Evolutionary conservation across 768 basidiomycete genomes (phyloP).

Genomic region (Lentinula edodes): DNA sequence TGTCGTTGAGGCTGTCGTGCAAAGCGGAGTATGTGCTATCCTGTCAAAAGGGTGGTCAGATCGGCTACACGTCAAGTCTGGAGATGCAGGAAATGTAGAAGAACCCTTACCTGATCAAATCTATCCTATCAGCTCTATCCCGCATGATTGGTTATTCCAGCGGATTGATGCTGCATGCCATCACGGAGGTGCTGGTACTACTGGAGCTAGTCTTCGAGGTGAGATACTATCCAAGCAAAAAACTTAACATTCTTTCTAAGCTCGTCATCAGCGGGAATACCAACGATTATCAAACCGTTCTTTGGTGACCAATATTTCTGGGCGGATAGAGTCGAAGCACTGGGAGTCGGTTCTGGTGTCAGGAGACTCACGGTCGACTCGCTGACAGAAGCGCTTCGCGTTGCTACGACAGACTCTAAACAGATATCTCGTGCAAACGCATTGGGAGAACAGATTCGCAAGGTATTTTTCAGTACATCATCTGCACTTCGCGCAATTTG

Average conservation of each 20-base stretch:
- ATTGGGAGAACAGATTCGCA: constrained; percentile 83
- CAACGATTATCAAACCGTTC: constrained; percentile 95
- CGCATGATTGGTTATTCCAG: constrained; percentile 95
- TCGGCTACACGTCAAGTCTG: constrained; percentile 63
- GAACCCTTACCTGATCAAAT: constrained; percentile 75
- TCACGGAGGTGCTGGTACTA: constrained; percentile 96
- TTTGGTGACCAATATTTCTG: constrained; percentile 98
- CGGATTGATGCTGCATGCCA: constrained; percentile 96
- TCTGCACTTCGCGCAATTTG: too few species aligned
- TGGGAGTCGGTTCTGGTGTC: constrained; percentile 86
- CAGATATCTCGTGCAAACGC: constrained; percentile 82
- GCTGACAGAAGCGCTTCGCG: constrained; percentile 70
- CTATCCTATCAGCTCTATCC: constrained; percentile 78
- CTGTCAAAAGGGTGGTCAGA: constrained; percentile 99
- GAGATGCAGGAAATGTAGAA: constrained; percentile 56
- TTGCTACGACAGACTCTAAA: constrained; percentile 83
- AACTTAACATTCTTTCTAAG: not conserved
- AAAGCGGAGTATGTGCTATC: constrained; percentile 87
- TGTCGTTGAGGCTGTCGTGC: constrained; percentile 82
- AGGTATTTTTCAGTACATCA: constrained; percentile 34
- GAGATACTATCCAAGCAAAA: constrained; percentile 13
- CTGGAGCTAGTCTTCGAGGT: constrained; percentile 92
- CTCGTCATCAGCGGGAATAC: constrained; percentile 64
- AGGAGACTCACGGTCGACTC: constrained; percentile 79
- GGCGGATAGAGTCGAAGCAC: constrained; percentile 95